Evolutionary conservation across 1,284 basidiomycete species (phyloP).

Genomic region (Ceratobasidium sp.): DNA sequence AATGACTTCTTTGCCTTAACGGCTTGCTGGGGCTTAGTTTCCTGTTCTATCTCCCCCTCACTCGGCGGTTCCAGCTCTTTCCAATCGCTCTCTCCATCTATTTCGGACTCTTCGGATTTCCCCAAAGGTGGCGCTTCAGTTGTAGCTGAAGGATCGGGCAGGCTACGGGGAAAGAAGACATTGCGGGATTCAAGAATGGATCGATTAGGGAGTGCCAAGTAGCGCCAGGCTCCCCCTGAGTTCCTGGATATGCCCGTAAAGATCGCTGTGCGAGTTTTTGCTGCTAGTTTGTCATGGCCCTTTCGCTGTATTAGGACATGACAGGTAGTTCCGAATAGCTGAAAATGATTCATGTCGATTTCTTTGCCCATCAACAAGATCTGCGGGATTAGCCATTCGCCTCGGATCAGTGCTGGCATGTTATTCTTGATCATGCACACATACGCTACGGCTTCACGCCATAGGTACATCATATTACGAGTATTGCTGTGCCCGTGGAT

Average conservation of each 20-base stretch:
- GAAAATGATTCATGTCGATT: not conserved
- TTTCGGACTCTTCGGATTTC: constrained; percentile 2
- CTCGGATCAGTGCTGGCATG: not conserved
- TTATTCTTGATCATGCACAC: constrained; percentile 4
- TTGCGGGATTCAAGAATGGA: constrained; percentile 13
- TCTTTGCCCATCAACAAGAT: not conserved
- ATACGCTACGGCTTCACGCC: constrained; percentile 28
- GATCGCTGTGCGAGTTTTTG: constrained; percentile 1
- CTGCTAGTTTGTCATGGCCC: constrained; percentile 17
- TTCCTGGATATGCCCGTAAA: constrained; percentile 7
- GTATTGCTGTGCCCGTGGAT: constrained; percentile 16
- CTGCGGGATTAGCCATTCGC: not conserved
- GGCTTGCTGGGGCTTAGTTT: not conserved
- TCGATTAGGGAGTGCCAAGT: constrained; percentile 20
- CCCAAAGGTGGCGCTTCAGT: constrained; percentile 15
- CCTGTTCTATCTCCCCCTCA: constrained; percentile 1
- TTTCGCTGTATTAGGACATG: constrained; percentile 20
- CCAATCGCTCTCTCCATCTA: not conserved
- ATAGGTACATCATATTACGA: not conserved
- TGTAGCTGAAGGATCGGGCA: not conserved
- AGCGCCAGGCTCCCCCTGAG: constrained; percentile 24
- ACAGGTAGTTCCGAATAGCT: constrained; percentile 14
- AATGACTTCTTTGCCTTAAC: not conserved
- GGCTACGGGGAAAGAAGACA: constrained; percentile 5
- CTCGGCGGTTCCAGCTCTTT: constrained; percentile 14